These are phyloP conservation scores for Cercophora samala DNA, from an alignment of 495 filamentous ascomycete species.

Conservation along the genomic window DNA sequence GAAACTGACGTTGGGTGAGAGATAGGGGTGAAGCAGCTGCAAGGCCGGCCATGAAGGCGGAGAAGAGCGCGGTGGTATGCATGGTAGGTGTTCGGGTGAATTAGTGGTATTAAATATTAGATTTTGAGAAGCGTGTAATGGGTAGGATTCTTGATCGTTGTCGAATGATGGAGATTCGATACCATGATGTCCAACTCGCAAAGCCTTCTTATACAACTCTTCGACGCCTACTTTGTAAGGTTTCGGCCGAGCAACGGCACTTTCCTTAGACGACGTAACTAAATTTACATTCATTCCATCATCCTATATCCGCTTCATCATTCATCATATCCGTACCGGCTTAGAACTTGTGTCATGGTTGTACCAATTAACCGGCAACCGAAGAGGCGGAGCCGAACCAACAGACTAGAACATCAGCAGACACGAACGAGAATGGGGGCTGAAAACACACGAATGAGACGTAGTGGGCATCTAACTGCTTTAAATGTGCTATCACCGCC, in stretches of 20 bases:
- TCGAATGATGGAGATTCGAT: neutral
- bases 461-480: neutral
- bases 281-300: neutral
- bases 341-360: neutral
- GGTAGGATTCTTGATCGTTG: neutral
- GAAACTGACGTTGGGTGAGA: neutral
- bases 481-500: neutral
- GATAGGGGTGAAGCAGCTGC: neutral
- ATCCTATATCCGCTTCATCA: neutral
- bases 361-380: neutral
- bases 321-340: neutral
- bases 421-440: neutral
- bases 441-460: neutral
- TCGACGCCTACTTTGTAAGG: neutral
- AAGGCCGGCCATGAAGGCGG: neutral
- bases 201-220: neutral
- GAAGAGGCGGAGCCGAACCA: neutral
- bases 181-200: neutral
- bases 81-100: neutral
- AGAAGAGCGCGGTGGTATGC: neutral
- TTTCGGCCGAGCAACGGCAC: neutral
- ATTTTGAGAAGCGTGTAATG: neutral
- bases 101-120: neutral
- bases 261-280: neutral
- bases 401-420: neutral